Evolutionary conservation across 805 yeast genomes (phyloP).

Genomic region (Hemisphaericaspora nanyangensis): DNA sequence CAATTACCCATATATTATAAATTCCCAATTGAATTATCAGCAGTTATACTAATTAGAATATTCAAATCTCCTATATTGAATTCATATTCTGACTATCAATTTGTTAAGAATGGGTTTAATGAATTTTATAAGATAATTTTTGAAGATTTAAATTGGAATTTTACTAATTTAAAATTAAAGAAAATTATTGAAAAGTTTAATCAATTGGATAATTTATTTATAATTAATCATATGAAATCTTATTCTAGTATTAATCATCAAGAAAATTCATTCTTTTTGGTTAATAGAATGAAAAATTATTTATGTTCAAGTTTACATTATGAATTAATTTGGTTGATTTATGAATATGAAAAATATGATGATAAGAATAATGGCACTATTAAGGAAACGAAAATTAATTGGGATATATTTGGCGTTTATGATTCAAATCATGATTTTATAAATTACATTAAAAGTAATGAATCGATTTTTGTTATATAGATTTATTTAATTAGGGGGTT

Average conservation of each 20-base stretch:
- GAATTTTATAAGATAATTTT: constrained; percentile 16
- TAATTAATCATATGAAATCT: constrained; percentile 3
- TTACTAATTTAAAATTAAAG: constrained; percentile 18
- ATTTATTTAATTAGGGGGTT: too few relatives aligned
- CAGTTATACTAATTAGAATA: constrained; percentile 28
- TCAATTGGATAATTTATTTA: constrained; percentile 10
- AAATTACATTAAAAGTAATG: constrained; percentile 14
- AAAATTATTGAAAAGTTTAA: constrained; percentile 24
- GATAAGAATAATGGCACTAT: constrained; percentile 6
- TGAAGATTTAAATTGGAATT: constrained; percentile 18
- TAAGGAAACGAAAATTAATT: constrained; percentile 12
- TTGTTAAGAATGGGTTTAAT: constrained; percentile 21
- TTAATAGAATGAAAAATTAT: constrained; percentile 31
- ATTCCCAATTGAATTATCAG: constrained; percentile 32
- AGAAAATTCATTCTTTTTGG: constrained; percentile 22
- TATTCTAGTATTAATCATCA: neutral
- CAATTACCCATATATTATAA: constrained; percentile 40
- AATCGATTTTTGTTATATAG: constrained; percentile 19
- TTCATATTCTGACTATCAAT: constrained; percentile 20
- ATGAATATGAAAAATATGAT: constrained; percentile 17
- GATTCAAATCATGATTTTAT: constrained; percentile 13
- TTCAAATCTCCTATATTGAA: constrained; percentile 29
- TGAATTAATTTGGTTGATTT: constrained; percentile 39
- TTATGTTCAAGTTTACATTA: constrained; percentile 33
- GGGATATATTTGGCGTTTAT: constrained; percentile 30